Evolutionary conservation across 2,329 filamentous ascomycete genomes (phyloP), one percentile per base, ranked within the genome.

Genomic region (Aaosphaeria arxii): DNA sequence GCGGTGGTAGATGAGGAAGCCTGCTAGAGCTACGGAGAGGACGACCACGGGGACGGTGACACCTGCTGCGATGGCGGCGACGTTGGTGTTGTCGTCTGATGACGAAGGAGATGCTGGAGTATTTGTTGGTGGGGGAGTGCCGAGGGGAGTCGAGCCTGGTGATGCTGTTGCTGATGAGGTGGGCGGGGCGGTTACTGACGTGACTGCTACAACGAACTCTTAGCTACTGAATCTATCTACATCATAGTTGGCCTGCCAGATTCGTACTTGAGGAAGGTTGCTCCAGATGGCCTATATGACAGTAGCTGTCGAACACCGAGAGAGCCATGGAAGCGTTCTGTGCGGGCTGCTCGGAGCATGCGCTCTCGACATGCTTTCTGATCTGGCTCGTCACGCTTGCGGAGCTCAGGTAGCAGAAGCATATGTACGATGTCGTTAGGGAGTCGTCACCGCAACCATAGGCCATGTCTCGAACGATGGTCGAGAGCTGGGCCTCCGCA

Each of bases 391-490:
- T 40, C 41, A 49, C 51, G 28, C 54, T 47, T n/a, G 49, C 40
- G 0, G 53, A 57, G n/a, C 48, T 52, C 6, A 35, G 24, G 24
- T 44, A 52, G 43, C 57, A 57, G 42, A 59, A 59, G 41, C 57
- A 59, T 2, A 45, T 50, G 28, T 48, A 59, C 7, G 57, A 59
- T 11, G 57, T 59, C 7, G 42, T 49, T 32, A 32, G 11, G 0
- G 46, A 51, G 6, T 42, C 57, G 40, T 59, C 57, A 9, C 57
- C 55, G 42, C 57, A 59, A 6, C 50, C 55, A 40, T 44, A 49
- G 6, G n/a, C 33, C 57, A 59, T 59, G 39, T 51, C 44, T 11
- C 57, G 51, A 7, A 59, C 57, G 24, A 57, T 51, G 5, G 49
- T 47, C 4, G 55, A 56, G 30, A 57, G 38, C 40, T 56, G 29